These are phyloP conservation scores for Cicer judaicum DNA, from an alignment of 306 rosid genomes.

Conservation along the genomic window DNA sequence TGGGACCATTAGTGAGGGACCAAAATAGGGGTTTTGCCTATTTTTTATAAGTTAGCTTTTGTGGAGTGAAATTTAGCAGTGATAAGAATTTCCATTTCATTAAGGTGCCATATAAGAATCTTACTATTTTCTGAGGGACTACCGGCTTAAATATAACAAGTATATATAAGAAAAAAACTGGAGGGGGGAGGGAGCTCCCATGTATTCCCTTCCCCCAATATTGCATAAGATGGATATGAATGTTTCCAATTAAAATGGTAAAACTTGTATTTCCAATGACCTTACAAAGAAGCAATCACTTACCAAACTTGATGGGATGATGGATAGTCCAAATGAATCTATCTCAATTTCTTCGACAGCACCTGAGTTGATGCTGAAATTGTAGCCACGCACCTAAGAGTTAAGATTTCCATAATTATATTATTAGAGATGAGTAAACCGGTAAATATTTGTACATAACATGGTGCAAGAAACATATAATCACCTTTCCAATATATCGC, in stretches of 20 bases:
- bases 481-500: constrained; percentile 84
- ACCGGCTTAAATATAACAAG: neutral
- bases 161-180: neutral
- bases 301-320: constrained; percentile 91
- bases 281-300: constrained; percentile 44
- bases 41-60: neutral
- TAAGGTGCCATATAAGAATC: neutral
- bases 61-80: neutral
- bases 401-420: constrained; percentile 39
- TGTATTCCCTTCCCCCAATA: neutral
- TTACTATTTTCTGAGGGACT: neutral
- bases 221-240: neutral
- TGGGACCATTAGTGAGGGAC: neutral
- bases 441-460: neutral
- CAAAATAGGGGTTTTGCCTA: neutral
- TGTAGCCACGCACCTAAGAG: constrained; percentile 83
- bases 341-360: constrained; percentile 87
- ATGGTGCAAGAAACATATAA: constrained; percentile 24
- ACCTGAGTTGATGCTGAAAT: constrained; percentile 85
- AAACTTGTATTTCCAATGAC: constrained; percentile 20
- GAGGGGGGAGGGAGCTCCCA: neutral
- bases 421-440: constrained; percentile 4
- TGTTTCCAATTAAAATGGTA: constrained; percentile 11
- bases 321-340: constrained; percentile 89
- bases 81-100: neutral